Percentiles rank a stretch among this genome's conserved stretches.
These are phyloP conservation scores for Paraurostyla sp. DNA, from an alignment of 73 alveolate species.

Conservation along the genomic window DNA sequence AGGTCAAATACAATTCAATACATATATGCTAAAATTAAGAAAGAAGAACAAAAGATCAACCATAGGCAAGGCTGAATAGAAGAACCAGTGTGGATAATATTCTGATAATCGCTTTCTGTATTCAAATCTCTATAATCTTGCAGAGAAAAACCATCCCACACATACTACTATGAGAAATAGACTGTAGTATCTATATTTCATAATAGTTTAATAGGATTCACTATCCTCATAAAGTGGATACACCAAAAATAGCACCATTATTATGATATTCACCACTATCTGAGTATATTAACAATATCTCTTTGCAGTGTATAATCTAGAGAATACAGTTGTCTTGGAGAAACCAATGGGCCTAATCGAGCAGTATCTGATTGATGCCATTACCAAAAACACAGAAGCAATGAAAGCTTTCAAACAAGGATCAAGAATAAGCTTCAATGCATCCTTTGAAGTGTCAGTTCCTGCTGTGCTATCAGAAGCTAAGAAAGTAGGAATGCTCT, in stretches of 20 bases:
- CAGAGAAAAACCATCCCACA: constrained; percentile 21
- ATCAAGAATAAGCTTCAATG: too few species aligned
- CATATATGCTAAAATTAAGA: not conserved
- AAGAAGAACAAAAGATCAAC: not conserved
- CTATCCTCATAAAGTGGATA: constrained; percentile 31
- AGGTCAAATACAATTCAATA: too few species aligned
- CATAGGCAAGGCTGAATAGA: not conserved
- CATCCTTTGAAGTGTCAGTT: too few species aligned
- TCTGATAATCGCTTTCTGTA: constrained; percentile 53
- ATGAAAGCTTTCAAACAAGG: too few species aligned
- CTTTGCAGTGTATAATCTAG: constrained; percentile 21
- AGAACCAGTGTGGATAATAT: not conserved
- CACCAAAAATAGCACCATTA: constrained; percentile 2
- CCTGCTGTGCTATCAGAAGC: too few species aligned
- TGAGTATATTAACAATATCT: not conserved
- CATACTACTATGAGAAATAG: not conserved
- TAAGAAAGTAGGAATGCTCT: too few species aligned
- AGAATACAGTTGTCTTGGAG: constrained; percentile 27
- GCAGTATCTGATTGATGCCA: constrained; percentile 19
- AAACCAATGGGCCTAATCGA: constrained; percentile 36
- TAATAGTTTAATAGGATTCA: not conserved
- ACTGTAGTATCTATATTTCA: not conserved
- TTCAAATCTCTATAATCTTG: constrained; percentile 41
- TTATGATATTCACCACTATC: not conserved
- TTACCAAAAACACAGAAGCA: not conserved